A percentile compares a stretch with the other conserved stretches of the same genome.
Evolutionary conservation across 2,329 filamentous ascomycete genomes (phyloP).

Genomic region (Ilyonectria sp.): DNA sequence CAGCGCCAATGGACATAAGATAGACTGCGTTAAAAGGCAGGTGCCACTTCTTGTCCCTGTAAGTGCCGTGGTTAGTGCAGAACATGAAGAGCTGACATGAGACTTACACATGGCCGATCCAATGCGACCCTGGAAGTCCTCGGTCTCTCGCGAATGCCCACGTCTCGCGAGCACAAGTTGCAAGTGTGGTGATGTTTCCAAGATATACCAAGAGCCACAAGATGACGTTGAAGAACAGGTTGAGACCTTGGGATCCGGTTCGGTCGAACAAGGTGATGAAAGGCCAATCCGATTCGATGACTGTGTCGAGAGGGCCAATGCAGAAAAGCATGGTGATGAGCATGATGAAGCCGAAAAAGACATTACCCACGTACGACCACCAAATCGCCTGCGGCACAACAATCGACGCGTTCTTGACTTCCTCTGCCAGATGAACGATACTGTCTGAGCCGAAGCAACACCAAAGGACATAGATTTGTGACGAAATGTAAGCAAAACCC

Average conservation of each 20-base stretch:
- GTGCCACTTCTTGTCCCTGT: no score
- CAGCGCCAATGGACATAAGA: no score
- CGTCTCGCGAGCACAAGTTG: constrained; percentile 40
- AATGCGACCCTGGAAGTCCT: constrained; percentile 39
- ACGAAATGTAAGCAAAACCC: constrained; percentile 36
- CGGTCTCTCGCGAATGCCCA: constrained; percentile 42
- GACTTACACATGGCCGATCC: constrained; percentile 7
- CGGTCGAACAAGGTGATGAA: no score
- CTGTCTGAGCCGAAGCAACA: constrained; percentile 41
- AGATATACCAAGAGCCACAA: no score
- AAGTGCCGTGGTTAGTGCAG: no score
- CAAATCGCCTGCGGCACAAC: constrained; percentile 41
- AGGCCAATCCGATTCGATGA: constrained; percentile 19
- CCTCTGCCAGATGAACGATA: constrained; percentile 44
- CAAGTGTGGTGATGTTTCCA: constrained; percentile 40
- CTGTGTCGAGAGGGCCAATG: constrained; percentile 39
- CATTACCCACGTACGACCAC: constrained; percentile 38
- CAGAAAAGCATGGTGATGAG: constrained; percentile 42
- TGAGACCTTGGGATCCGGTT: no score
- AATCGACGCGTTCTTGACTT: constrained; percentile 38
- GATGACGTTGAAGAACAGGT: no score
- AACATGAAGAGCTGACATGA: no score
- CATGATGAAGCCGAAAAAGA: constrained; percentile 44
- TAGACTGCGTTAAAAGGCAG: no score
- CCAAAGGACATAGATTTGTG: constrained; percentile 37